These are phyloP conservation scores for Ceratocystis colombiana DNA, from an alignment of 2,329 filamentous ascomycete species.

Conservation along the genomic window DNA sequence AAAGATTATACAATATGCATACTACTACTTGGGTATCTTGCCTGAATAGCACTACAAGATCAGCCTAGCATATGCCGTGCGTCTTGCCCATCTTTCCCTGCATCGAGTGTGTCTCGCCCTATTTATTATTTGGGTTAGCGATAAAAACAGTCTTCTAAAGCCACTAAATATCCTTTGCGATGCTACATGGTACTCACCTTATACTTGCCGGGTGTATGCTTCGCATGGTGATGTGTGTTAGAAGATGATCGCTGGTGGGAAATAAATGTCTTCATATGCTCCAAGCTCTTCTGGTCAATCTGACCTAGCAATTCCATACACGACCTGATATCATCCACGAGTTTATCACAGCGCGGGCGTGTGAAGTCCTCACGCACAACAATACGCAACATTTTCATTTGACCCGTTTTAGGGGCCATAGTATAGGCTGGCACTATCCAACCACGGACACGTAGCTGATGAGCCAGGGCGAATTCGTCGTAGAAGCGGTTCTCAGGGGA, in stretches of 20 bases:
- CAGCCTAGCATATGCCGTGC: conserved; percentile 64
- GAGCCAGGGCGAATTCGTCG: conserved; percentile 70
- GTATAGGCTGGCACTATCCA: conserved; percentile 97
- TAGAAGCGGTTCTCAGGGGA: conserved; percentile 46
- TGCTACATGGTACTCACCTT: conserved; percentile 35
- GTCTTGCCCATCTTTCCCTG: conserved; percentile 88
- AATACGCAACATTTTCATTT: conserved; percentile 82
- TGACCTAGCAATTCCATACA: conserved; percentile 60
- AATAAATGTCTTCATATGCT: conserved; percentile 58
- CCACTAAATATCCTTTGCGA: not conserved
- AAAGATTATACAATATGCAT: no score
- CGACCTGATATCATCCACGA: conserved; percentile 70
- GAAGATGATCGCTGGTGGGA: conserved; percentile 44
- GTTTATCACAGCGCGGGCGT: conserved; percentile 65
- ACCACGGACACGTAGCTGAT: conserved; percentile 72
- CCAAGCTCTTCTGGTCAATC: conserved; percentile 62
- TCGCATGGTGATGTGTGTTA: conserved; percentile 43
- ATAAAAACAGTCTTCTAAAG: not conserved
- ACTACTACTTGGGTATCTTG: no score
- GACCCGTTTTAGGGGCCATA: conserved; percentile 79
- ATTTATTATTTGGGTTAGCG: conserved; percentile 23
- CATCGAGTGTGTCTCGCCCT: conserved; percentile 73
- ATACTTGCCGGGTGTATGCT: conserved; percentile 44
- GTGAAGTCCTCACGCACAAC: conserved; percentile 91
- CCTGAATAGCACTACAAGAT: no score